Evolutionary conservation across 2,329 filamentous ascomycete species (phyloP), one percentile per base, ranked within the genome.

Genomic region (Colletotrichum neosansevieriae): DNA sequence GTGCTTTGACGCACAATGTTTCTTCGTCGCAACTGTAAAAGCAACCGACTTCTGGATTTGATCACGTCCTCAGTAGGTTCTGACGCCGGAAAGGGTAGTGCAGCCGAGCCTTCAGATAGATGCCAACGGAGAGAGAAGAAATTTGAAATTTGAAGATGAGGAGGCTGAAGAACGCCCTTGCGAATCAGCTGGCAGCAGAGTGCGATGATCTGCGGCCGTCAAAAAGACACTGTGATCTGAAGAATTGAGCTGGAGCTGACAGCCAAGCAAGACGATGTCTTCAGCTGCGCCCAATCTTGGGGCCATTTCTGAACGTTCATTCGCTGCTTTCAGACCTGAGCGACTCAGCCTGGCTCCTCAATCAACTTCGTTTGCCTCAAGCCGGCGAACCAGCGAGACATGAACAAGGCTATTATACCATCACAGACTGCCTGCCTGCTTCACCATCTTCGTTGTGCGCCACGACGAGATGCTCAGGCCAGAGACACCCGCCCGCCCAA

Each of bases 101-200:
- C 49, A 32, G 49, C 49, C 32, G 11, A 54, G 51, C 19, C 51
- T 13, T 17, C 32, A 54, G 50, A 32, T 32, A 38, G 51, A 54
- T 7, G 10, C 17, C 36, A 12, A 13, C 3, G 11, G 36, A 38
- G 36, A 38, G 5, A 13, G 10, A 11, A 2, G 36, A 6, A 29
- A 38, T 38, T 38, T 13, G 36, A 6, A 29, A 38, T 38, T 38
- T 13, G 36, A 38, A 13, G 12, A 38, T 13, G 36, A 13, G 9
- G 36, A 12, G 36, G 36, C 36, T 38, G 36, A 38, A 13, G 36
- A 13, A 13, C 36, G 36, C 36, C 36, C 12, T 4, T 38, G 10
- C 10, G 36, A 13, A 11, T 13, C 36, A 38, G 12, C 36, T 38
- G 36, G 10, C 3, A 38, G 36, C 36, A 11, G 9, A 11, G 2